Conservation (phyloP, 2,329 filamentous ascomycete genomes). For the Fusarium cyanostomum region DNA sequence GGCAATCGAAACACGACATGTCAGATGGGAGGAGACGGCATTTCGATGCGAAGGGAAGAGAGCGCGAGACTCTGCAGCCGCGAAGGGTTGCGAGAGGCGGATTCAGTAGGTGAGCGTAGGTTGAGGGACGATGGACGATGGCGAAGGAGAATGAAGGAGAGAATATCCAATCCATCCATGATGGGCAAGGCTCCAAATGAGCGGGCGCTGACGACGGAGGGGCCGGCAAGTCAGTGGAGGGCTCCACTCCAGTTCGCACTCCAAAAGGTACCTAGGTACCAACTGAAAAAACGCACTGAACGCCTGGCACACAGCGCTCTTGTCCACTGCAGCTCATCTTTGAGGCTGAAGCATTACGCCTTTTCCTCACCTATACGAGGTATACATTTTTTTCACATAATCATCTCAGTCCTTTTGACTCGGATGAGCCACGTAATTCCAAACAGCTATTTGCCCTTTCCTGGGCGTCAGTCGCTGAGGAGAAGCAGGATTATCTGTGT, state of each 20-base stretch:
- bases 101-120: neutral
- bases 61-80: slow-evolving; percentile 1
- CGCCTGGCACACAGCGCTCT: neutral
- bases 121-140: neutral
- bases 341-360: too few species aligned
- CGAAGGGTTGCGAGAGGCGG: neutral
- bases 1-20: slow-evolving; percentile 21
- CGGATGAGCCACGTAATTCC: neutral
- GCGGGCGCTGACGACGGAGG: slow-evolving; percentile 11
- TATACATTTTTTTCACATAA: too few species aligned
- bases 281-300: slow-evolving; percentile 1
- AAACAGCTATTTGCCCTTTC: neutral
- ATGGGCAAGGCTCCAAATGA: neutral
- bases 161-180: neutral
- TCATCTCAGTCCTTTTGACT: too few species aligned
- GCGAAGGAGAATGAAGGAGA: neutral
- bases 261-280: too few species aligned
- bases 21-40: slow-evolving; percentile 33
- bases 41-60: slow-evolving; percentile 17
- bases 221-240: slow-evolving; percentile 17
- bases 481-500: neutral
- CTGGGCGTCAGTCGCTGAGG: neutral
- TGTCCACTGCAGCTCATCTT: slow-evolving; percentile 18
- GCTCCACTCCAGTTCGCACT: slow-evolving; percentile 15
- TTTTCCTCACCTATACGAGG: too few species aligned